phyloP scores from a whole-genome alignment of 208 protist species.

The Trypanosoma theileri region DNA sequence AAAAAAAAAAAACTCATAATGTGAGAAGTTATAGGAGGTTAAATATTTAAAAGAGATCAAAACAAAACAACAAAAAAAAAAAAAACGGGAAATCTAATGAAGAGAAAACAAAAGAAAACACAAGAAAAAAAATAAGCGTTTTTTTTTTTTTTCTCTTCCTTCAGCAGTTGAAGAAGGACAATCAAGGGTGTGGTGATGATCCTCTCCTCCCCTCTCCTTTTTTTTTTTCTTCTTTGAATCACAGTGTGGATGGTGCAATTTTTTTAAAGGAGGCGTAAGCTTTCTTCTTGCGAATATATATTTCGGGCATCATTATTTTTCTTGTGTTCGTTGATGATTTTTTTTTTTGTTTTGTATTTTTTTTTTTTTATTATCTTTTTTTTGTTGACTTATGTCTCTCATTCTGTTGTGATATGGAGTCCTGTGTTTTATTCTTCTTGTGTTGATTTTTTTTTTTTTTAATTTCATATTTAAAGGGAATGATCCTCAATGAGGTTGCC shows the following conservation, averaged over 20 bases:
- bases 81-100: no score
- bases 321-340: background rate
- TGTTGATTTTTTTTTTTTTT: constrained; percentile 1
- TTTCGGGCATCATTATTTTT: constrained; percentile 10
- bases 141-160: no score
- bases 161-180: no score
- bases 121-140: no score
- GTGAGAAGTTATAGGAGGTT: no score
- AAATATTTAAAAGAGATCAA: no score
- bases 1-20: no score
- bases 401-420: constrained; percentile 2
- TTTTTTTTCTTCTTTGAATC: constrained; percentile 5
- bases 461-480: no score
- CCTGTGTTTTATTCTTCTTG: background rate
- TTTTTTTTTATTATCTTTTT: background rate
- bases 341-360: background rate
- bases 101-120: no score
- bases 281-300: background rate
- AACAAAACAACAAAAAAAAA: no score
- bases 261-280: constrained; percentile 13
- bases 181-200: no score
- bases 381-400: background rate
- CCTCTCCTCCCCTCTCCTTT: constrained; percentile 7
- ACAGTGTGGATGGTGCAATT: background rate
- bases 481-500: no score